A percentile compares a stretch with the other conserved stretches of the same genome.
Conservation (phyloP, 2,329 filamentous ascomycete genomes). For the Lasiodiplodia citricola region DNA sequence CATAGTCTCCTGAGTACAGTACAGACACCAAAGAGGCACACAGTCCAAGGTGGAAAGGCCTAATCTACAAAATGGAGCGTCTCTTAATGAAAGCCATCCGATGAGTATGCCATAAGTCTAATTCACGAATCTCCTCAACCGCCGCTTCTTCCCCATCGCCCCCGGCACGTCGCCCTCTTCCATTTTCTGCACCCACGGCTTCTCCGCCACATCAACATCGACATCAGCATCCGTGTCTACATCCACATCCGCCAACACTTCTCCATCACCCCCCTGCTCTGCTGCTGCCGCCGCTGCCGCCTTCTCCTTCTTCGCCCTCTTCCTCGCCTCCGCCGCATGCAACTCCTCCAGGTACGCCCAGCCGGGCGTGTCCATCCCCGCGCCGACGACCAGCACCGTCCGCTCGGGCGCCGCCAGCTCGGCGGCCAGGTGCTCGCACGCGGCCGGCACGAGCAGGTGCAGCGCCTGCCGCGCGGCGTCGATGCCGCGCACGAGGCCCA, state of each 20-base stretch:
- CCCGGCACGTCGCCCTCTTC: not conserved
- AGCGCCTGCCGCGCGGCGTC: slow-evolving; percentile 61
- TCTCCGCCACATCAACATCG: slow-evolving; percentile 5
- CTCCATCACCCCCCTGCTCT: not conserved
- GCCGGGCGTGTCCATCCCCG: slow-evolving; percentile 36
- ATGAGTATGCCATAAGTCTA: not conserved
- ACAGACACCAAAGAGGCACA: too few species aligned
- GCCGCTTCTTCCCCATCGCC: slow-evolving; percentile 16
- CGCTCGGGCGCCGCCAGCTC: slow-evolving; percentile 33
- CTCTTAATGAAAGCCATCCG: too few species aligned
- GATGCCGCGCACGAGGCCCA: slow-evolving; percentile 73
- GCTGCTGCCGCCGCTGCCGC: not conserved
- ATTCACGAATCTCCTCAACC: slow-evolving; percentile 25
- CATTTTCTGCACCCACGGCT: slow-evolving; percentile 25
- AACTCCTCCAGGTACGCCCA: slow-evolving; percentile 44
- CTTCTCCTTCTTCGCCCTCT: not conserved
- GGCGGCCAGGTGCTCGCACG: slow-evolving; percentile 35
- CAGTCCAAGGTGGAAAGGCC: too few species aligned
- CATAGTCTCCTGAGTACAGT: too few species aligned
- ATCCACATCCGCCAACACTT: not conserved
- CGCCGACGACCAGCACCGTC: slow-evolving; percentile 41
- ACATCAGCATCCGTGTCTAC: not conserved
- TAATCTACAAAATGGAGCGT: too few species aligned
- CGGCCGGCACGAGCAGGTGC: slow-evolving; percentile 69
- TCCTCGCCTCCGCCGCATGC: slow-evolving; percentile 27